phyloP scores from a whole-genome alignment of 2,329 filamentous ascomycete genomes.

The Rosellinia necatrix region DNA sequence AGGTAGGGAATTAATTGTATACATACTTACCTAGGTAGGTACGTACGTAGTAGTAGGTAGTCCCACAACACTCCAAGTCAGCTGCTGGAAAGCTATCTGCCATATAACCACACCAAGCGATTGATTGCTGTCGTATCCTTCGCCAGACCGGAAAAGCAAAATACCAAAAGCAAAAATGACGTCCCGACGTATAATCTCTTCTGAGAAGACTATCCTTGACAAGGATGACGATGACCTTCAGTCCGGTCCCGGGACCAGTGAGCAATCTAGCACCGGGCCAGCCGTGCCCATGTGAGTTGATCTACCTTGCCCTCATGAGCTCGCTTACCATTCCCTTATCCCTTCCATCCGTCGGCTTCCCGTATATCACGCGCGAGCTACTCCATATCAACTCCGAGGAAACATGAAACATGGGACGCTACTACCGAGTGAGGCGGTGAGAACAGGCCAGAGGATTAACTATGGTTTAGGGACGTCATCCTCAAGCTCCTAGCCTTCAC shows the following conservation, averaged over 20 bases:
- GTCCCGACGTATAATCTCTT: constrained; percentile 66
- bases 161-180: no score
- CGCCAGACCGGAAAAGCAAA: background rate
- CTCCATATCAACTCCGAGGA: no score
- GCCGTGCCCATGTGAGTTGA: constrained; percentile 76
- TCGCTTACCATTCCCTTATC: background rate
- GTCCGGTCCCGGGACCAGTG: constrained; percentile 47
- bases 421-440: background rate
- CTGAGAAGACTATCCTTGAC: constrained; percentile 69
- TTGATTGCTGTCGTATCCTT: background rate
- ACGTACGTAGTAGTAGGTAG: no score
- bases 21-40: background rate
- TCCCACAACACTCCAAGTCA: background rate
- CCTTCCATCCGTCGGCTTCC: background rate
- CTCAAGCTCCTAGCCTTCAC: constrained; percentile 90
- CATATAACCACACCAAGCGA: background rate
- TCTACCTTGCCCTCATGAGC: background rate
- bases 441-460: constrained; percentile 9
- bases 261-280: constrained; percentile 68
- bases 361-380: background rate
- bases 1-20: no score
- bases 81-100: no score
- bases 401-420: no score
- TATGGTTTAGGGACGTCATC: constrained; percentile 72
- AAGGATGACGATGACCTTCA: constrained; percentile 55